Base-by-base conservation (phyloP, 2,329 filamentous ascomycete genomes). In the Hypoxylon sp. region DNA sequence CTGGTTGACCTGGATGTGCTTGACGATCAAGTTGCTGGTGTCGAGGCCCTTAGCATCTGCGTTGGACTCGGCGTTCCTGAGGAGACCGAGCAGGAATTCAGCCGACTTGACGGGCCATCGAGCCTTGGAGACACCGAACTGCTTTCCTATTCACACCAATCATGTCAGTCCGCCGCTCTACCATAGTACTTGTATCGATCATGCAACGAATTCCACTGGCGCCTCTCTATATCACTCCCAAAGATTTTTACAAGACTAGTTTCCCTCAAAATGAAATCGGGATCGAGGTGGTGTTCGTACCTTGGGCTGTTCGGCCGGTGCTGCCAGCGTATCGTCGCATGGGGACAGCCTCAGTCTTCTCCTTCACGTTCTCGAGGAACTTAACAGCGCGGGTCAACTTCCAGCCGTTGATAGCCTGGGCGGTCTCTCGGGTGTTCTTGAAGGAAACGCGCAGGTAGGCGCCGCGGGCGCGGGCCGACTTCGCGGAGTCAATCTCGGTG, bases 1-100 rank as follows among this genome's bases (percentile, higher is more conserved):
- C 90, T 99, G 96, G 93, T 99, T 99, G 90, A 99, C 96, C 89
- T 99, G 96, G 87, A 99, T 99, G 92, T 98, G 97, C 93, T 98
- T 98, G 87, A 99, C 93, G 83, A 98, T 87, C 82, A 99, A 89
- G 90, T 97, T 97, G 87, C 91, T 91, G 82, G 94, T 98, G 87
- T 99, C 94, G 81, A 97, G 93, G 80, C 94, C 94, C 90, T 97
- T 97, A 84, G 93, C 92, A 80, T 97, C 94, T 83, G 94, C 94
- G 86, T 97, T 97, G 87, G 94, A 91, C 89, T 97, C 94, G 77
- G 94, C 94, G 87, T 97, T 97, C 90, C 94, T 96, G 80, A 99
- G 93, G 80, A 99, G 94, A 82, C 92, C 93, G 85, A 98, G 91
- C 74, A 99, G 90, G 90, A 97, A 97, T 88, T 98, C 91, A 85